These are phyloP conservation scores for Chrysoporthe puriensis DNA, from an alignment of 2,329 filamentous ascomycete genomes.

Conservation along the genomic window DNA sequence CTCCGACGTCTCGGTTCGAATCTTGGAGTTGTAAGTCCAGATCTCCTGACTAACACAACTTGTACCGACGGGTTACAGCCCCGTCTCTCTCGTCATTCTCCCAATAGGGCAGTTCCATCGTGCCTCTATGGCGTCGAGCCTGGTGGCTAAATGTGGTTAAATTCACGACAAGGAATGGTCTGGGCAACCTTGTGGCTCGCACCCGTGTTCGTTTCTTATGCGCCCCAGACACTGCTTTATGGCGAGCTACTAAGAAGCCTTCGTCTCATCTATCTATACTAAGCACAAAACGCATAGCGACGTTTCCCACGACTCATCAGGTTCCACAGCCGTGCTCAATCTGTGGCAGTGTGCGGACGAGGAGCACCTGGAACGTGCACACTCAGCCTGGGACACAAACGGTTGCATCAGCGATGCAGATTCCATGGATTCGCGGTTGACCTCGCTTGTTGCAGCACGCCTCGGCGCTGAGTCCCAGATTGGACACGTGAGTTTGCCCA, in stretches of 20 bases:
- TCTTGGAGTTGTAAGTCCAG: background rate
- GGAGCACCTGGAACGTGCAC: conserved; percentile 11
- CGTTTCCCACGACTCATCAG: background rate
- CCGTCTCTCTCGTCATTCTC: background rate
- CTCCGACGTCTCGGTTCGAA: conserved; percentile 15
- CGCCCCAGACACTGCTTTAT: background rate
- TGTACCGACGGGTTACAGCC: background rate
- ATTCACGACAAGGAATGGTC: background rate
- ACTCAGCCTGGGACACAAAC: conserved; percentile 8
- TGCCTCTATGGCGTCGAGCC: background rate
- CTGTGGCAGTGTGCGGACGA: background rate
- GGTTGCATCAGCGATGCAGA: conserved; percentile 7
- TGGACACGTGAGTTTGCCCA: background rate
- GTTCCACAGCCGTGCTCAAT: background rate
- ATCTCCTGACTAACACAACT: background rate
- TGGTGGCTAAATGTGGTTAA: conserved; percentile 5
- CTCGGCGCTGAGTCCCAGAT: background rate
- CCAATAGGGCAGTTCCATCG: background rate
- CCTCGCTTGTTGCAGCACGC: conserved; percentile 9
- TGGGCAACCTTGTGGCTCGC: background rate
- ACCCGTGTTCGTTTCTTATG: background rate
- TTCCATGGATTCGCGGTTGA: background rate
- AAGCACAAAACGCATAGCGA: conserved; percentile 1
- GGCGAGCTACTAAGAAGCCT: background rate
- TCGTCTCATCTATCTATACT: background rate